Percentiles rank a stretch among this genome's conserved stretches.
Evolutionary conservation across 306 rosid species (phyloP).

Genomic region (Dryas octopetala): DNA sequence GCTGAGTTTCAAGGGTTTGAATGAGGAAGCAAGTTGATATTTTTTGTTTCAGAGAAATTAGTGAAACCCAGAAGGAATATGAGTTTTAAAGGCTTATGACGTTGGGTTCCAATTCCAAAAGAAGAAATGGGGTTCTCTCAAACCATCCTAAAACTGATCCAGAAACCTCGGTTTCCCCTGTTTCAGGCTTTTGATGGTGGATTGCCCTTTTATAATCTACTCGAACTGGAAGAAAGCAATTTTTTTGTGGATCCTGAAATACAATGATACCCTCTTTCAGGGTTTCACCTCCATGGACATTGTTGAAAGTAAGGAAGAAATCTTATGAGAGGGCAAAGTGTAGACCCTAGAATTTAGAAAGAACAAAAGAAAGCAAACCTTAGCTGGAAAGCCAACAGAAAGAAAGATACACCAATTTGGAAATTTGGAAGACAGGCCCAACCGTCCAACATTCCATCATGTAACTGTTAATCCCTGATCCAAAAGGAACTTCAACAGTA

Average conservation of each 20-base stretch:
- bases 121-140: conserved; percentile 17
- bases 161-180: conserved; percentile 27
- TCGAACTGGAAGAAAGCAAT: conserved; percentile 17
- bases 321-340: background rate
- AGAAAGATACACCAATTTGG: conserved; percentile 18
- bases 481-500: conserved; percentile 15
- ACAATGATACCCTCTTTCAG: conserved; percentile 35
- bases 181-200: conserved; percentile 1
- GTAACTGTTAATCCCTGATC: conserved; percentile 12
- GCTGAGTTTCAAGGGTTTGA: background rate
- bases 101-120: background rate
- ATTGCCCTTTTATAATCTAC: conserved; percentile 9
- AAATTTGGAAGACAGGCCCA: conserved; percentile 27
- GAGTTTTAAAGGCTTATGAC: conserved; percentile 14
- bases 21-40: background rate
- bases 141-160: background rate
- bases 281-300: conserved; percentile 28
- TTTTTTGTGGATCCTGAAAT: conserved; percentile 23
- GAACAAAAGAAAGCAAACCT: conserved; percentile 18
- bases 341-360: conserved; percentile 10
- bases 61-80: conserved; percentile 24
- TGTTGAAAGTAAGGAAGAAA: conserved; percentile 18
- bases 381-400: conserved; percentile 29
- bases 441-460: conserved; percentile 27
- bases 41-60: background rate